Conservation (phyloP, 2,329 filamentous ascomycete genomes). For the Pseudogymnoascus sp. region DNA sequence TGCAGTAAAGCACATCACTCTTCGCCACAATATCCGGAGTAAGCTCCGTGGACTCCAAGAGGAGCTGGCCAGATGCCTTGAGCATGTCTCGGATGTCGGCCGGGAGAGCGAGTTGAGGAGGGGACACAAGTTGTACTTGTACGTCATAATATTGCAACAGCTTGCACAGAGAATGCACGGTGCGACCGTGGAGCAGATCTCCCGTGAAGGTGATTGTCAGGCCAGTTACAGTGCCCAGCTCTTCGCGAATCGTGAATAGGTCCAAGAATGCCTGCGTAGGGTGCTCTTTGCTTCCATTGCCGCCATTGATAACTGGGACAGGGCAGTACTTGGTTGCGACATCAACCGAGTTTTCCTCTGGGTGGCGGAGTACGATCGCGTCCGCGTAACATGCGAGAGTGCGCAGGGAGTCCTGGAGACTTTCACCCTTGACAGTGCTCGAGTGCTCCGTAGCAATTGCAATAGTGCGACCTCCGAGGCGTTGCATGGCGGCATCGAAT, state of each 20-base stretch:
- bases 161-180: conserved; percentile 91
- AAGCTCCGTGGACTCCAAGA: conserved; percentile 65
- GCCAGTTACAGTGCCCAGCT: conserved; percentile 89
- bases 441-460: conserved; percentile 74
- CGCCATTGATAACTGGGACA: conserved; percentile 92
- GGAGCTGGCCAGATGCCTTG: conserved; percentile 63
- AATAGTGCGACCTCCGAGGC: conserved; percentile 80
- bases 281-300: conserved; percentile 92
- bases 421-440: conserved; percentile 89
- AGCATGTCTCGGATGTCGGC: conserved; percentile 64
- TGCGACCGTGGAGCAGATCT: conserved; percentile 85
- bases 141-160: conserved; percentile 94
- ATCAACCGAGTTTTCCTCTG: conserved; percentile 69
- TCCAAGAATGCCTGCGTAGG: conserved; percentile 96
- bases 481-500: conserved; percentile 97
- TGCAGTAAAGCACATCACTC: conserved; percentile 94
- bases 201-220: conserved; percentile 94
- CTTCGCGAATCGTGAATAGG: conserved; percentile 96
- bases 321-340: conserved; percentile 78
- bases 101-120: conserved; percentile 69
- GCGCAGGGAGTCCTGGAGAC: conserved; percentile 83
- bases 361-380: conserved; percentile 91
- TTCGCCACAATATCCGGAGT: conserved; percentile 78
- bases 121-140: conserved; percentile 82
- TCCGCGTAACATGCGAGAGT: conserved; percentile 92